These are phyloP conservation scores for Corylus heterophylla DNA, from an alignment of 306 rosid species.

Conservation along the genomic window DNA sequence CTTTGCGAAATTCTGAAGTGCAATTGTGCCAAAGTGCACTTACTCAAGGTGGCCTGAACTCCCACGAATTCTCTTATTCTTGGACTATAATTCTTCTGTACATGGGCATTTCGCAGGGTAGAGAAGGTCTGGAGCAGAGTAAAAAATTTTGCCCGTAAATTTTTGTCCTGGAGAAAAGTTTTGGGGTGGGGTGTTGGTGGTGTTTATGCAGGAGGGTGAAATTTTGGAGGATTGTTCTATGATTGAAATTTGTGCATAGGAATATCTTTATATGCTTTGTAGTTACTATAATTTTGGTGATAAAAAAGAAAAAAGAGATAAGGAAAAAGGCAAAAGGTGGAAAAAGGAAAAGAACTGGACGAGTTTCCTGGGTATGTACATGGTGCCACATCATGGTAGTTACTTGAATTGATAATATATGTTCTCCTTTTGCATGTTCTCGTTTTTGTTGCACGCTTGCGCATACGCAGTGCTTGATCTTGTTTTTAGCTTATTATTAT, in stretches of 20 bases:
- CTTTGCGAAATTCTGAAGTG: neutral
- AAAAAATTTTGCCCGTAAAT: neutral
- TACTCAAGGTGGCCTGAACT: conserved; percentile 12
- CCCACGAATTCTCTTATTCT: conserved; percentile 7
- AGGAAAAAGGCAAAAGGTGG: neutral
- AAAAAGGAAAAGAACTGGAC: neutral
- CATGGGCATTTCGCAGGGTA: conserved; percentile 41
- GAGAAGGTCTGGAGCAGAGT: conserved; percentile 26
- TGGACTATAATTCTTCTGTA: conserved; percentile 40
- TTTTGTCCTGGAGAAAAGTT: neutral
- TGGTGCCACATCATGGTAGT: neutral
- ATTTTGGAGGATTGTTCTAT: neutral
- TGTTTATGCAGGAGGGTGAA: neutral
- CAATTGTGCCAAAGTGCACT: conserved; percentile 1
- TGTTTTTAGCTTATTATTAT: too few species aligned
- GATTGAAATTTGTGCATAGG: neutral
- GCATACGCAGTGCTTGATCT: neutral
- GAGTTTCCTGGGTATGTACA: neutral
- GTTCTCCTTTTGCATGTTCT: neutral
- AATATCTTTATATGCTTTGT: neutral
- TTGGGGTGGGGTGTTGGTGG: neutral
- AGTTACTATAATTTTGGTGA: neutral
- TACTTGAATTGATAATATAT: neutral
- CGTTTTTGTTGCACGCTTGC: neutral
- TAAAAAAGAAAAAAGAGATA: neutral